These are phyloP conservation scores for Paramecium pentaurelia DNA, from an alignment of 73 alveolate species.

Conservation along the genomic window DNA sequence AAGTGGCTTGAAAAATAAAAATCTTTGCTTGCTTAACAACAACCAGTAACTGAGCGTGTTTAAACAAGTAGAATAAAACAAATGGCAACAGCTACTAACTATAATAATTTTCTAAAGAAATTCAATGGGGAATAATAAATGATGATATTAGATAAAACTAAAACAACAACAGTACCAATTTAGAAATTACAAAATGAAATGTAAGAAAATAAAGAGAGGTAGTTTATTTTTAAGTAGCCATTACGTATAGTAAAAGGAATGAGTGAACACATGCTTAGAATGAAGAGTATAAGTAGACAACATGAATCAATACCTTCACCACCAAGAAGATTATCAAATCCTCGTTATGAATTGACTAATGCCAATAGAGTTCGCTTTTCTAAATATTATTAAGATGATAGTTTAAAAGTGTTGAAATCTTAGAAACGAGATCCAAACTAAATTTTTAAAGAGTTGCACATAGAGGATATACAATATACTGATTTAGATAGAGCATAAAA, in stretches of 20 bases:
- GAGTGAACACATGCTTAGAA: slow-evolving; percentile 25
- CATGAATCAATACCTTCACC: not conserved
- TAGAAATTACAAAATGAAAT: not conserved
- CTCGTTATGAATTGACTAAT: not conserved
- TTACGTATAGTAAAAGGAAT: not conserved
- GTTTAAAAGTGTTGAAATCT: not conserved
- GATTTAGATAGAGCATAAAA: not conserved
- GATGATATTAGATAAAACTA: not conserved
- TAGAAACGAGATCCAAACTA: not conserved
- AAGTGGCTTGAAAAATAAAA: not conserved
- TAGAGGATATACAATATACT: not conserved
- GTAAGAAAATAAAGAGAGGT: not conserved
- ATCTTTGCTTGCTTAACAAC: not conserved
- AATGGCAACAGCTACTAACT: not conserved
- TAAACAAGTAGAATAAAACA: not conserved
- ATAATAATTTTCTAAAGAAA: not conserved
- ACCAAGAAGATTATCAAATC: not conserved
- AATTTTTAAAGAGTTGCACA: not conserved
- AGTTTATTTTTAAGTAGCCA: not conserved
- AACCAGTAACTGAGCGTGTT: not conserved
- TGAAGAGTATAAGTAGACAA: not conserved
- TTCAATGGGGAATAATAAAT: not conserved
- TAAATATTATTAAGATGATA: not conserved
- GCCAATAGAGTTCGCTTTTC: not conserved
- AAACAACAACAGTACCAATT: not conserved